Conservation (phyloP, 2,329 filamentous ascomycete species). For the Colletotrichum tofieldiae region DNA sequence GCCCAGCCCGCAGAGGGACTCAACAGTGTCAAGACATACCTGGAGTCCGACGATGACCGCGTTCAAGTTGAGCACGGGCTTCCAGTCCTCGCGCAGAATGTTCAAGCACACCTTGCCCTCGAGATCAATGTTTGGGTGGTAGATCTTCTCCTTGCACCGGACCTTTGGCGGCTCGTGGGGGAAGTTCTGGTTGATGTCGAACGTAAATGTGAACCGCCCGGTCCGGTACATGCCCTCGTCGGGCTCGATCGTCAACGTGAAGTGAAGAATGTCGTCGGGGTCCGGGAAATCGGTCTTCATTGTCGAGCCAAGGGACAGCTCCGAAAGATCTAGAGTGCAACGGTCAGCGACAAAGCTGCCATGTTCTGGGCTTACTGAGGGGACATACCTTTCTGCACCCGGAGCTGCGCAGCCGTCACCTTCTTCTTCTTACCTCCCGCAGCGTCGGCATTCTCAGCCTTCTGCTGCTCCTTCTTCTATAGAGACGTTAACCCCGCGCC, state of each 20-base stretch:
- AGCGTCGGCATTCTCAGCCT: conserved; percentile 87
- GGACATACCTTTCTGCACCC: conserved; percentile 89
- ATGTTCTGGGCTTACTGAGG: conserved; percentile 10
- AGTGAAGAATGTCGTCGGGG: conserved; percentile 89
- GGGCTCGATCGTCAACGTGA: conserved; percentile 84
- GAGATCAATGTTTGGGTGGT: conserved; percentile 98
- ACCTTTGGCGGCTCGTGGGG: conserved; percentile 98
- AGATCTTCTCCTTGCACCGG: conserved; percentile 97
- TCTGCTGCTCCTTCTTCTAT: conserved; percentile 96
- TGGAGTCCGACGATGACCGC: conserved; percentile 95
- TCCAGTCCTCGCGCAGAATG: conserved; percentile 98
- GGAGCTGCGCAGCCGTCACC: conserved; percentile 94
- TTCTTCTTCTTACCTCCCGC: conserved; percentile 94
- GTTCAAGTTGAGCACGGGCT: conserved; percentile 96
- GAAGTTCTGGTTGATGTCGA: conserved; percentile 94
- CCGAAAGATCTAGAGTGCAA: conserved; percentile 78
- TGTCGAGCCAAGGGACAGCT: conserved; percentile 83
- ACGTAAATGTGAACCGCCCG: conserved; percentile 90
- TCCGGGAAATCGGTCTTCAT: conserved; percentile 88
- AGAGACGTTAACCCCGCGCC: conserved; percentile 43
- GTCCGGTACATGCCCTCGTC: conserved; percentile 92
- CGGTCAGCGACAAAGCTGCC: conserved; percentile 24
- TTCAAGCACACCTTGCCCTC: conserved; percentile 99
- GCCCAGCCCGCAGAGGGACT: background rate
- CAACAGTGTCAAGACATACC: conserved; percentile 61